These are phyloP conservation scores for Cryphonectria nitschkei DNA, from an alignment of 2,329 filamentous ascomycete species.

Conservation along the genomic window DNA sequence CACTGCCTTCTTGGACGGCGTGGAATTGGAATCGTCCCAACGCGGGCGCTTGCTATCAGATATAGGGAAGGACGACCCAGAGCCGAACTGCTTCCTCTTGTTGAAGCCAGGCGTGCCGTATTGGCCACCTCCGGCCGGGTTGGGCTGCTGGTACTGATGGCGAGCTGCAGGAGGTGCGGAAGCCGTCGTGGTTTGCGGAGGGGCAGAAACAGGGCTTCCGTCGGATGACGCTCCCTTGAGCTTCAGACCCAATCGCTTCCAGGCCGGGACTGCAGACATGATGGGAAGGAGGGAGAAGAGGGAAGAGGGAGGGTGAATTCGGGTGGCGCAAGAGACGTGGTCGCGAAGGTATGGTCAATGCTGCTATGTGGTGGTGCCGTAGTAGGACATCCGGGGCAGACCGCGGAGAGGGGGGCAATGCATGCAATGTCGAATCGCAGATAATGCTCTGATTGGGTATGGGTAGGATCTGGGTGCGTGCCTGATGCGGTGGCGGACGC, in stretches of 20 bases:
- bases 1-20: constrained; percentile 48
- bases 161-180: constrained; percentile 30
- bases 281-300: constrained; percentile 36
- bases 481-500: constrained; percentile 8
- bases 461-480: constrained; percentile 13
- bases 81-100: constrained; percentile 54
- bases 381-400: constrained; percentile 11
- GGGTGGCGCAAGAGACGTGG: constrained; percentile 26
- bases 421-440: constrained; percentile 23
- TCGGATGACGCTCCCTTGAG: constrained; percentile 53
- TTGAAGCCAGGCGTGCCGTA: constrained; percentile 43
- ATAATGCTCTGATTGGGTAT: constrained; percentile 25
- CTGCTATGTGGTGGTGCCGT: constrained; percentile 9
- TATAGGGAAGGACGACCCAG: constrained; percentile 34
- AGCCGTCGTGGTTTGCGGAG: constrained; percentile 31
- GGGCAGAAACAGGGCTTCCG: constrained; percentile 37
- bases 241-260: constrained; percentile 67
- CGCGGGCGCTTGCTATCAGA: constrained; percentile 43
- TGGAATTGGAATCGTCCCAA: constrained; percentile 32
- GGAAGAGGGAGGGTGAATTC: constrained; percentile 23
- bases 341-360: constrained; percentile 25
- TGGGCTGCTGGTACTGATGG: constrained; percentile 35
- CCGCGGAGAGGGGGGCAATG: constrained; percentile 10
- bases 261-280: constrained; percentile 58
- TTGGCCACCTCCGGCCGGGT: constrained; percentile 32